phyloP scores from a whole-genome alignment of 2,329 filamentous ascomycete species.

The Ascocoryne sarcoides region DNA sequence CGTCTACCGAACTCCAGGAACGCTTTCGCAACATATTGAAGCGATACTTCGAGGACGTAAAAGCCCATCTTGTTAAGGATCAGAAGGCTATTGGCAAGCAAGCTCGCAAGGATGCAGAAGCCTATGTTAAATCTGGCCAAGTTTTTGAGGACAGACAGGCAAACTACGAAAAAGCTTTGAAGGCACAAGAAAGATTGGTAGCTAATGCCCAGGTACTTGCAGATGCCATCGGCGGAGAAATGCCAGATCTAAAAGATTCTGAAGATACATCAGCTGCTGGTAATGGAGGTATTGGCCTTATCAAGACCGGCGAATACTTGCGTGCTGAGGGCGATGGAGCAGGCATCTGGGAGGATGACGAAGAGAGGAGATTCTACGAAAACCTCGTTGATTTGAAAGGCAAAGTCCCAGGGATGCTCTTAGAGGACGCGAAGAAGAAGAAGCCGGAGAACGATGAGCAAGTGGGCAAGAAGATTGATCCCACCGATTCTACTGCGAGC shows the following conservation, averaged over 20 bases:
- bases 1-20: slow-evolving; percentile 67
- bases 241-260: slow-evolving; percentile 85
- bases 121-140: slow-evolving; percentile 96
- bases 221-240: slow-evolving; percentile 79
- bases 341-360: slow-evolving; percentile 98
- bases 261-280: slow-evolving; percentile 57
- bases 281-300: slow-evolving; percentile 77
- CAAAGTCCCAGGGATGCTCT: slow-evolving; percentile 84
- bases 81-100: slow-evolving; percentile 83
- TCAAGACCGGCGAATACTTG: slow-evolving; percentile 90
- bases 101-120: slow-evolving; percentile 90
- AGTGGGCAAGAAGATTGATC: slow-evolving; percentile 64
- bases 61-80: slow-evolving; percentile 77
- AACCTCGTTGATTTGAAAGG: slow-evolving; percentile 92
- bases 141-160: slow-evolving; percentile 96
- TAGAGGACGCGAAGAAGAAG: slow-evolving; percentile 94
- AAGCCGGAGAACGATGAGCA: slow-evolving; percentile 75
- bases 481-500: slow-evolving; percentile 35
- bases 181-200: slow-evolving; percentile 82
- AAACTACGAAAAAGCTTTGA: slow-evolving; percentile 90
- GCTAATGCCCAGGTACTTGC: slow-evolving; percentile 86
- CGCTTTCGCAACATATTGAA: slow-evolving; percentile 78
- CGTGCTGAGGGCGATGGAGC: slow-evolving; percentile 82
- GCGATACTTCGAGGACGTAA: slow-evolving; percentile 89
- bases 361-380: slow-evolving; percentile 96